phyloP scores from a whole-genome alignment of 768 basidiomycete species.

The Steccherinum ochraceum region DNA sequence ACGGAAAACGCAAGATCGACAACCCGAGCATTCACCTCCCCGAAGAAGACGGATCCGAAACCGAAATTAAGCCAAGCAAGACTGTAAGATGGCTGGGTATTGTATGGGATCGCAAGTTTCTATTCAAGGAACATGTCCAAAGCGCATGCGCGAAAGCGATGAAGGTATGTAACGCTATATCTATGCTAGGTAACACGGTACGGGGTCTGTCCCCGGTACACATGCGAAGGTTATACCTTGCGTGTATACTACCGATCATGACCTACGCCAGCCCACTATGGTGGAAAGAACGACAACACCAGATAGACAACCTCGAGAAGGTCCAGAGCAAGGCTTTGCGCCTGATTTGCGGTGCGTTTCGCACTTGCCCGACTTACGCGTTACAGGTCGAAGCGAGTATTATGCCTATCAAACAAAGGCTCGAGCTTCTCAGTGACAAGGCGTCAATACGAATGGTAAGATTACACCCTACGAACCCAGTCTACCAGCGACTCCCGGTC shows the following conservation, averaged over 20 bases:
- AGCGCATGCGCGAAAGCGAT: conserved; percentile 18
- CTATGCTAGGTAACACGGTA: conserved; percentile 29
- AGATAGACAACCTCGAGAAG: conserved; percentile 17
- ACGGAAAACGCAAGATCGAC: not conserved
- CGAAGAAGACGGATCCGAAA: not conserved
- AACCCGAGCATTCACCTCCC: conserved; percentile 1
- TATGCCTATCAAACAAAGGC: conserved; percentile 19
- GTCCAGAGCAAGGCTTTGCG: conserved; percentile 25
- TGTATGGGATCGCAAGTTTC: conserved; percentile 26
- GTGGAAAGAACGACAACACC: conserved; percentile 24
- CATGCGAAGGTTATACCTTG: conserved; percentile 21
- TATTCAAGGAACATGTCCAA: conserved; percentile 26
- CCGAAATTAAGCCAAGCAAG: not conserved
- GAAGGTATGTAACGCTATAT: conserved; percentile 18
- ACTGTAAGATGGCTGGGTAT: conserved; percentile 29
- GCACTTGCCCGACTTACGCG: conserved; percentile 24
- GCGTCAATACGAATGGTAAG: too few relatives aligned
- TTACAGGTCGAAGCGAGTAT: conserved; percentile 28
- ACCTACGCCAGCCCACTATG: conserved; percentile 28
- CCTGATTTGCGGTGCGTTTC: conserved; percentile 28
- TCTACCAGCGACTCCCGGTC: conserved; percentile 3
- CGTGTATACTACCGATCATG: conserved; percentile 26
- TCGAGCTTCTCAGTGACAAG: too few relatives aligned
- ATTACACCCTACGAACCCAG: too few relatives aligned
- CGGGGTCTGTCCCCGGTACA: conserved; percentile 25